Evolutionary conservation across 2,329 filamentous ascomycete genomes (phyloP), one percentile per base, ranked within the genome.

Genomic region (Alternaria brassicicola): DNA sequence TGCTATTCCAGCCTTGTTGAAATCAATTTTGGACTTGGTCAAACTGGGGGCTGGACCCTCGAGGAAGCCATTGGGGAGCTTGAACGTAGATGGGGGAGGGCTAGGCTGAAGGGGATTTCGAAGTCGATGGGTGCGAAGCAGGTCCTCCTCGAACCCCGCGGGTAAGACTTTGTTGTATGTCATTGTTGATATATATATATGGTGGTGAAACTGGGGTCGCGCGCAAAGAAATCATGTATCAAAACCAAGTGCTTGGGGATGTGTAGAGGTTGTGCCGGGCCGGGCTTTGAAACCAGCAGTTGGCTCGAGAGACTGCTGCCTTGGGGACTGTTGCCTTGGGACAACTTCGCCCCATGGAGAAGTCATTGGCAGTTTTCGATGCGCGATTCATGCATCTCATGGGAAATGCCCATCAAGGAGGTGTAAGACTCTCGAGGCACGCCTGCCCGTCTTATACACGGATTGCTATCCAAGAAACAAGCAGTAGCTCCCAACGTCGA

Each of bases 11-110:
- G 41, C 65, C 51, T 67, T 67, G 8, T 72, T 63, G 68, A 88
- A 90, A 73, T 89, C 79, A 67, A 91, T 82, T 15, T 74, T 75
- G 3, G 73, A 72, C 39, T 82, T 77, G 10, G 69, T 81, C 36
- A 87, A 79, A 26, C 82, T 79, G 21, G 78, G 62, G 57, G 84
- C 73, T 47, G 79, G 77, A 2, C 76, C 68, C 6, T 75, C 61
- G 35, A 88, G 80, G 69, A 86, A 87, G 57, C 75, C 73, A 25
- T 75, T 61, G 0, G 84, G 82, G n/a, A 80, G 45, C 68, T 63
- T 17, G 81, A 82, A 43, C 77, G 52, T 50, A 33, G 66, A 46
- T 4, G 55, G 49, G 4, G 41, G 13, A 28, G 64, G 46, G 30
- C 31, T 41, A 12, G 28, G 30, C 21, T 51, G 17, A 19, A 25